These are phyloP conservation scores for Populus alba DNA, from an alignment of 345 rosid genomes.

Conservation along the genomic window DNA sequence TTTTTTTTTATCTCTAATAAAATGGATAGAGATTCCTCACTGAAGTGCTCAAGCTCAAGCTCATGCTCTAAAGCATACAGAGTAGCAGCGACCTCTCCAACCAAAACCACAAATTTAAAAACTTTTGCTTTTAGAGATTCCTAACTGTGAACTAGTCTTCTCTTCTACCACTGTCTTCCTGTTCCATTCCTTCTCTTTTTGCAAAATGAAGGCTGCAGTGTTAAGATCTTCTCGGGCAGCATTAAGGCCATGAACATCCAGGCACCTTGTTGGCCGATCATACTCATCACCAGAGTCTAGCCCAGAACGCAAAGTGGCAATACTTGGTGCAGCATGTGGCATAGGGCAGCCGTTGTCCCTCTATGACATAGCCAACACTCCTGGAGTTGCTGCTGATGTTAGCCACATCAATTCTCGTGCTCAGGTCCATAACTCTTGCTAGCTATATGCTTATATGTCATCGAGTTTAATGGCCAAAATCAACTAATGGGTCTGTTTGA, in stretches of 20 bases:
- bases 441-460: no score
- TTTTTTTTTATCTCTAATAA: no score
- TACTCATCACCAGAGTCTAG: constrained; percentile 9
- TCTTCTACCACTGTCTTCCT: not conserved
- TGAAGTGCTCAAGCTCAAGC: not conserved
- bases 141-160: not conserved
- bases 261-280: constrained; percentile 6
- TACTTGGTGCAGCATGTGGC: constrained; percentile 19
- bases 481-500: no score
- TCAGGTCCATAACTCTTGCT: constrained; percentile 7
- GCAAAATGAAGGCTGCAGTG: not conserved
- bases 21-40: no score
- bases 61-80: not conserved
- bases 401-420: constrained; percentile 39
- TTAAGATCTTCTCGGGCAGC: not conserved
- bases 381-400: constrained; percentile 40
- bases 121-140: not conserved
- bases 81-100: not conserved
- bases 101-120: not conserved
- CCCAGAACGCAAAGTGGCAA: constrained; percentile 29
- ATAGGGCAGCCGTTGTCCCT: constrained; percentile 38
- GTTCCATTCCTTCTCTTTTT: not conserved
- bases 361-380: constrained; percentile 36
- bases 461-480: no score
- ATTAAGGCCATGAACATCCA: not conserved